phyloP scores from a whole-genome alignment of 371 early-diverging fungal species.

The Actinomortierella wolfii region DNA sequence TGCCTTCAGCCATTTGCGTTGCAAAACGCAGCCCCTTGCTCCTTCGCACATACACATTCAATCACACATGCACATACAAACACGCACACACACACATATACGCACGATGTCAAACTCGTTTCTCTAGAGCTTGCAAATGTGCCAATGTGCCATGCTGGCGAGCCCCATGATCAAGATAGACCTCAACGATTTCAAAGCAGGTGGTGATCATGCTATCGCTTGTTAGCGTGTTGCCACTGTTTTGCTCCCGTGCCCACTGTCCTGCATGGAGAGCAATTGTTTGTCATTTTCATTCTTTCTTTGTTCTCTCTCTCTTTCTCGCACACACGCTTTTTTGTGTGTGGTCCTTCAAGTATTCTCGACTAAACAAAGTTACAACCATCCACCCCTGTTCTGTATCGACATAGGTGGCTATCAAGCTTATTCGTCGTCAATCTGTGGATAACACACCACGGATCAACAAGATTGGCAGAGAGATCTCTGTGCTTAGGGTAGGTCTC shows the following conservation, averaged over 20 bases:
- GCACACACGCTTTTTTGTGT: not conserved
- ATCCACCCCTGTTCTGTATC: conserved; percentile 3
- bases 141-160: too few relatives aligned
- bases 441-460: conserved; percentile 77
- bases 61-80: not conserved
- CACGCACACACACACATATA: not conserved
- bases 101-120: not conserved
- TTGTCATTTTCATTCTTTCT: conserved; percentile 7
- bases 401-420: conserved; percentile 79
- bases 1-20: conserved; percentile 4
- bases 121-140: too few relatives aligned
- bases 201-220: too few relatives aligned
- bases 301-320: conserved; percentile 13
- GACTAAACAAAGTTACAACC: not conserved
- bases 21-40: conserved; percentile 5
- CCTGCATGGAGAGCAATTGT: conserved; percentile 1
- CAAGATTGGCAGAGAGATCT: conserved; percentile 84
- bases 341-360: not conserved
- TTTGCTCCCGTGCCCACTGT: not conserved
- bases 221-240: not conserved
- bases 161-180: too few relatives aligned
- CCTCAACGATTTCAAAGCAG: too few relatives aligned
- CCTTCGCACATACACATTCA: not conserved
- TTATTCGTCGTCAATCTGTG: conserved; percentile 81
- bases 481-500: conserved; percentile 73